These are phyloP conservation scores for Huiozyma sinensis DNA, from an alignment of 805 yeast genomes.

Conservation along the genomic window DNA sequence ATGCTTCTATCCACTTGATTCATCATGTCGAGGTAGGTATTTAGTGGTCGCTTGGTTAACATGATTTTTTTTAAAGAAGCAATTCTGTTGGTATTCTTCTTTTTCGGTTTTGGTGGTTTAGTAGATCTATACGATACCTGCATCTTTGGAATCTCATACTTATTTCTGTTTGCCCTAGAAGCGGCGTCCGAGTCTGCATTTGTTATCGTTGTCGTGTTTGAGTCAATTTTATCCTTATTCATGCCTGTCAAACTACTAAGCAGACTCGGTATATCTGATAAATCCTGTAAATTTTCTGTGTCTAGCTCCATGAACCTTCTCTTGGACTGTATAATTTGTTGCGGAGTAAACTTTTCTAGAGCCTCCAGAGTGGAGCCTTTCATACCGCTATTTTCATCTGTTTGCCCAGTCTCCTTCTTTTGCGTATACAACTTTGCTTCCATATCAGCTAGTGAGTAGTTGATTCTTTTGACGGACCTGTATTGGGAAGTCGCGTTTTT, in stretches of 20 bases:
- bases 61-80: slow-evolving; percentile 24
- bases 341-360: slow-evolving; percentile 19
- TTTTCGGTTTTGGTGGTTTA: slow-evolving; percentile 24
- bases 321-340: slow-evolving; percentile 23
- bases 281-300: slow-evolving; percentile 22
- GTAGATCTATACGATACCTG: slow-evolving; percentile 25
- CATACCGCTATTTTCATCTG: slow-evolving; percentile 2
- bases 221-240: slow-evolving; percentile 22
- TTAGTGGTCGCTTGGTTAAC: slow-evolving; percentile 21
- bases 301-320: slow-evolving; percentile 26
- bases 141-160: slow-evolving; percentile 24
- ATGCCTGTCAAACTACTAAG: slow-evolving; percentile 24
- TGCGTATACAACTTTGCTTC: slow-evolving; percentile 22
- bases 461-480: slow-evolving; percentile 24
- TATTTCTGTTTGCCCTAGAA: slow-evolving; percentile 14
- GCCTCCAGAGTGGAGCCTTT: slow-evolving; percentile 8
- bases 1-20: slow-evolving; percentile 23
- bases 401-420: slow-evolving; percentile 5
- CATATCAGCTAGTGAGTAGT: slow-evolving; percentile 27
- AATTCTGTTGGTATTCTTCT: slow-evolving; percentile 24
- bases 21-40: slow-evolving; percentile 25
- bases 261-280: slow-evolving; percentile 22
- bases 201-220: slow-evolving; percentile 9
- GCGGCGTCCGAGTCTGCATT: slow-evolving; percentile 5
- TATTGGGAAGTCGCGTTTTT: slow-evolving; percentile 13